These are phyloP conservation scores for Herpotrichia juniperi DNA, from an alignment of 2,329 filamentous ascomycete genomes.

Conservation along the genomic window DNA sequence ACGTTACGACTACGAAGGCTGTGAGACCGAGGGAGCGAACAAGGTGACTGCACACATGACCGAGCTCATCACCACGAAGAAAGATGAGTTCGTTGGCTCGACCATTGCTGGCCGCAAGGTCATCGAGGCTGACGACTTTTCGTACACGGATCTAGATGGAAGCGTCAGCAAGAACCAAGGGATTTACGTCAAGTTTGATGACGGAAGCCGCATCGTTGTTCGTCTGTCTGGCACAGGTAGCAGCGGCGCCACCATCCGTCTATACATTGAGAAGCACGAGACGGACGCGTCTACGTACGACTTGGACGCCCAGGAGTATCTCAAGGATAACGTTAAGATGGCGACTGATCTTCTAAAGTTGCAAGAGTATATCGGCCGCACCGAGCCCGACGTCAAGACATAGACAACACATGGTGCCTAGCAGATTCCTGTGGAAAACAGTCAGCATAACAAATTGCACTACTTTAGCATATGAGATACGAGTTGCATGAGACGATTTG, in stretches of 20 bases:
- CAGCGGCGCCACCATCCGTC: constrained; percentile 91
- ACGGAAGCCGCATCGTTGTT: constrained; percentile 93
- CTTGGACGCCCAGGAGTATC: constrained; percentile 88
- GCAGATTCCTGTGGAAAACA: not conserved
- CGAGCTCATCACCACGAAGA: constrained; percentile 73
- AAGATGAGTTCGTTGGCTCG: constrained; percentile 80
- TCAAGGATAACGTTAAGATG: constrained; percentile 86
- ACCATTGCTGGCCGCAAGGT: constrained; percentile 83
- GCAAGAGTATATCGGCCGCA: constrained; percentile 89
- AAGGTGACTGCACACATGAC: constrained; percentile 85
- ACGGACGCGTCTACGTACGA: constrained; percentile 77
- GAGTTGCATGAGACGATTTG: constrained; percentile 2
- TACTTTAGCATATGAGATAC: constrained; percentile 15
- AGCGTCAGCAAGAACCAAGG: constrained; percentile 96
- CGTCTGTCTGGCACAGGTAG: constrained; percentile 94
- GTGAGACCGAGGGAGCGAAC: constrained; percentile 87
- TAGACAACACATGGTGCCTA: constrained; percentile 57
- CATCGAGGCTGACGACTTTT: constrained; percentile 90
- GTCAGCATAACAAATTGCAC: constrained; percentile 10
- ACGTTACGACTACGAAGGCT: constrained; percentile 96
- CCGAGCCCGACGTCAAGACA: constrained; percentile 96
- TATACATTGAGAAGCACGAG: constrained; percentile 97
- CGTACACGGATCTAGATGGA: constrained; percentile 97
- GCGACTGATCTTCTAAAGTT: constrained; percentile 87
- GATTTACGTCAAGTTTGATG: constrained; percentile 91